Base-by-base conservation (phyloP, 2,329 filamentous ascomycete genomes). In the Escovopsis sp. region DNA sequence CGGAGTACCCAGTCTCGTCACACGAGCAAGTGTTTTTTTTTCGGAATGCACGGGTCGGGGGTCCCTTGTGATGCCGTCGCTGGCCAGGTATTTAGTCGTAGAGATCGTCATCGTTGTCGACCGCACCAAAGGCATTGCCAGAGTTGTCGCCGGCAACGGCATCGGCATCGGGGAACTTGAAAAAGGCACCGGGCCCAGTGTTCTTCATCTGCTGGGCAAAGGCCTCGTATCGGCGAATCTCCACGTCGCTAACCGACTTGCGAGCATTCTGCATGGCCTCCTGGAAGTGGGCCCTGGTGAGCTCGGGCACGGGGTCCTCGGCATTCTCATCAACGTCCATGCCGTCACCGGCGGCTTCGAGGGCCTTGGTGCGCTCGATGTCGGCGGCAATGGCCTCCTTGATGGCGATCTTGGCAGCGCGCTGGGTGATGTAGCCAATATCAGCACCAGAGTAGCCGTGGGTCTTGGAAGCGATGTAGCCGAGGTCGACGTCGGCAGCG, bases 131-230 rank as follows among this genome's bases (percentile, higher is more conserved):
- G 40, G 76, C 63, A 68, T 73, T 70, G 51, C 73, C 66, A 48
- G 72, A 65, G 68, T 75, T 61, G 66, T 74, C 53, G 64, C 69
- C 61, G 55, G 66, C 56, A 67, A 74, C 77, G 72, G 82, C 73
- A 73, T 85, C 70, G 18, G 55, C 62, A 18, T 73, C 70, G 30
- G 84, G 89, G 80, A 98, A 98, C 66, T 93, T 88, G 84, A 98
- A 98, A 76, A 91, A 95, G 54, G 85, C 87, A 57, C 88, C 89
- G 34, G 88, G 88, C 41, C 87, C 88, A 46, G 85, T 80, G 62
- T 94, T 94, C 84, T 98, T 98, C 87, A 98, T 93, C 63, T 89
- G 89, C 70, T 96, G 89, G 35, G 89, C 85, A 57, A 98, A 98
- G 4, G 91, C 89, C 73, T 98, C 91, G 68, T 98, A 98, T 47